Base-by-base conservation (phyloP, 495 filamentous ascomycete species). In the Baudoinia panamericana region DNA sequence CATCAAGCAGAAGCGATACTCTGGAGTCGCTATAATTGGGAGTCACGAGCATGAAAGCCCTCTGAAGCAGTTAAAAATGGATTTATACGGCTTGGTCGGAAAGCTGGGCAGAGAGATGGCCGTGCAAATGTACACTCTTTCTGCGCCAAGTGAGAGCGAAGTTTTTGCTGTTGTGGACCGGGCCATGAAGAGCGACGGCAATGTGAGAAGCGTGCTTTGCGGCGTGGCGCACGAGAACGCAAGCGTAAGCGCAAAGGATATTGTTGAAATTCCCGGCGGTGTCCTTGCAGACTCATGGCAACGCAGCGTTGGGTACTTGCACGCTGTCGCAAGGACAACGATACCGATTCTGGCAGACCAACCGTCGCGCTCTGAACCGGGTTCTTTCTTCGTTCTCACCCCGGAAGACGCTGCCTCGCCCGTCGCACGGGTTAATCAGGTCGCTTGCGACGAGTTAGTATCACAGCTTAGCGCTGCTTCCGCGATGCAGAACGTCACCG, bases 61-160 rank as follows among this genome's bases (percentile, higher is more conserved):
- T 3, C n/a, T 46, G n/a, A 50, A 50, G 37, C 36, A 50, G 37
- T 15, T 50, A 13, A 50, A 46, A 33, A 46, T 50, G 36, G 36
- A 41, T 1, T n/a, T 50, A 9, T 50, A 50, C 21, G 47, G 33
- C 2, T 18, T 50, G 25, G 15, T 41, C 6, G 47, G 47, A 3
- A 45, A 46, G 31, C 36, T 50, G 23, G 26, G 36, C 13, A 21
- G 36, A 22, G 47, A 50, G 11, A 29, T 37, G 9, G 27, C 23
- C n/a, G 41, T 50, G 17, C 30, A 41, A 10, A 30, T 30, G 21
- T 22, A 45, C n/a, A n/a, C n/a, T n/a, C n/a, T n/a, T n/a, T n/a
- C n/a, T n/a, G n/a, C n/a, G n/a, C n/a, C n/a, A n/a, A n/a, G n/a
- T n/a, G n/a, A n/a, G n/a, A n/a, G n/a, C n/a, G n/a, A n/a, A n/a